Evolutionary conservation across 305 asterid species (phyloP), one percentile per base, ranked within the genome.

Genomic region (Stenogyne calaminthoides): DNA sequence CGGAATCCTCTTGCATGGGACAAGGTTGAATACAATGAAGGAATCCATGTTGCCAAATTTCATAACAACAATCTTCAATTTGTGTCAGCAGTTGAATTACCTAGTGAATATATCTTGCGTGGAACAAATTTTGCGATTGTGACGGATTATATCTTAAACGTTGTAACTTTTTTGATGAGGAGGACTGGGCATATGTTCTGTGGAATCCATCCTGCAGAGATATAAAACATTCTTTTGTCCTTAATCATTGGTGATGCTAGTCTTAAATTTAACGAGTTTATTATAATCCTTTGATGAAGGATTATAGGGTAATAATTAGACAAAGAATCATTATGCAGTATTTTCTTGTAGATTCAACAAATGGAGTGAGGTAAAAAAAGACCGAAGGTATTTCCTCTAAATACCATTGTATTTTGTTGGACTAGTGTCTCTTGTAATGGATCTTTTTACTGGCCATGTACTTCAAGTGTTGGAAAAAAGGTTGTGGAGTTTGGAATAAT

Each of bases 121-220:
- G 0, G 1, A 0, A 0, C 4, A 9, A 12, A 1, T 3, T 46
- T 8, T 25, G 59, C 59, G n/a, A 46, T 7, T n/a, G 29, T 25
- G 59, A 66, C 7, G 71, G 71, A 25, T n/a, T 66, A 11, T 64
- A 18, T 12, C 12, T 64, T 11, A 40, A 9, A 51, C 6, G 5
- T 4, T 20, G 6, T 9, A 0, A 9, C 2, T n/a, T n/a, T 20
- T 2, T 15, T 7, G 49, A 36, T n/a, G 3, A 47, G 0, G 47
- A 36, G 19, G 0, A 6, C 3, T 4, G 3, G n/a, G 3, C 8
- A 0, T 64, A 64, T 27, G n/a, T 46, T 1, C 0, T 66, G 71
- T 66, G 58, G 58, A 66, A 66, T 66, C 71, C 71, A 14, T 65
- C 58, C 7, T 6, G 7, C 7, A 22, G 70, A 65, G 49, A 0